Evolutionary conservation across 345 rosid species (phyloP).

Genomic region (Acer saccharum): DNA sequence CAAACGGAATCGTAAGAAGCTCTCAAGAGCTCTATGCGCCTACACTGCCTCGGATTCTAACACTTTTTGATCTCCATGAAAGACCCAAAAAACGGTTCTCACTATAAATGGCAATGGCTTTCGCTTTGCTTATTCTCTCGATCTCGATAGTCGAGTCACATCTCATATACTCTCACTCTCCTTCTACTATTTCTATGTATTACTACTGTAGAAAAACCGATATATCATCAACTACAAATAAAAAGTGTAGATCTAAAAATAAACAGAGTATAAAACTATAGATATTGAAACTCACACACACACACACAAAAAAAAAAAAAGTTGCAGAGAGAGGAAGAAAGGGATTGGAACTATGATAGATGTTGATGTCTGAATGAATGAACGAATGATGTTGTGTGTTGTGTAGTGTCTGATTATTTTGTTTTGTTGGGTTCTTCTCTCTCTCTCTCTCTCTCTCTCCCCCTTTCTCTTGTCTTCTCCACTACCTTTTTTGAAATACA

Average conservation of each 20-base stretch:
- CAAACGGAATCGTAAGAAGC: slow-evolving; percentile 39
- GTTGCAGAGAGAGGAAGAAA: not conserved
- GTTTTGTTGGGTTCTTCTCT: slow-evolving; percentile 16
- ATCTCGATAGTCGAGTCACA: slow-evolving; percentile 17
- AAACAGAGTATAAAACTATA: not conserved
- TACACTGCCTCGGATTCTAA: slow-evolving; percentile 55
- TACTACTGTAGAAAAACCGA: too few species aligned
- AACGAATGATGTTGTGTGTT: slow-evolving; percentile 1
- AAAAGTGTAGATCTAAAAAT: slow-evolving; percentile 27
- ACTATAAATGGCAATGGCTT: slow-evolving; percentile 12
- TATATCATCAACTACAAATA: not conserved
- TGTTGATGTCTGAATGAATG: not conserved
- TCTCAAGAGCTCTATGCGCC: slow-evolving; percentile 28
- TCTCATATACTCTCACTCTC: not conserved
- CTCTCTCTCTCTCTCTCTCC: not conserved
- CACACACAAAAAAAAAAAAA: not conserved
- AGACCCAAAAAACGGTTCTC: slow-evolving; percentile 9
- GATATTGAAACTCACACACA: not conserved
- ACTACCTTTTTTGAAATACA: slow-evolving; percentile 17
- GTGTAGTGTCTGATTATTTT: not conserved
- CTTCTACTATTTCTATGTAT: not conserved
- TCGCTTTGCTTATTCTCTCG: not conserved
- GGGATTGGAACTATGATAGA: slow-evolving; percentile 8
- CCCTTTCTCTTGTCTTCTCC: too few species aligned
- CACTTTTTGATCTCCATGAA: slow-evolving; percentile 16